Conservation (phyloP, 192 early-diverging fungal genomes). For the Obelidium mucronatum region DNA sequence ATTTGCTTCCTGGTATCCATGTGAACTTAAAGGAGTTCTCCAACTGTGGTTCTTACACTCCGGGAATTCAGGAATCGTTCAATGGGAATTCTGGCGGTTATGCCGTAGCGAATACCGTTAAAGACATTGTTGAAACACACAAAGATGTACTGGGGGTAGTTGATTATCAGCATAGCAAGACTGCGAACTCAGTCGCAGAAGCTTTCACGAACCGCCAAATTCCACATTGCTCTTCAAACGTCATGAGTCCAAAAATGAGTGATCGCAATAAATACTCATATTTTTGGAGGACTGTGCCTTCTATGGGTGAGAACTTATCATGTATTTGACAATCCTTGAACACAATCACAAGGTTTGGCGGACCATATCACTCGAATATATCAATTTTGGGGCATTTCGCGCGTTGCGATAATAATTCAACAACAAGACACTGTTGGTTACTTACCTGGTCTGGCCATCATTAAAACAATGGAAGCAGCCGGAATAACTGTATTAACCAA, state of each 20-base stretch:
- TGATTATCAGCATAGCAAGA: neutral
- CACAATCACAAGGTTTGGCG: neutral
- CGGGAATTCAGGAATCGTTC: neutral
- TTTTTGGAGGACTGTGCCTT: neutral
- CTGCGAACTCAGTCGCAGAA: neutral
- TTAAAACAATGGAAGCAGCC: neutral
- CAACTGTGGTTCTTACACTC: conserved; percentile 3
- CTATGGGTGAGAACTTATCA: neutral
- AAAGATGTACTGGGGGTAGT: neutral
- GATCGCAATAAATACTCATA: neutral
- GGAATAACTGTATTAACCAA: neutral
- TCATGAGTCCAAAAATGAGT: neutral
- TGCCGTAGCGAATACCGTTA: neutral
- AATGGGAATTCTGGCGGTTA: neutral
- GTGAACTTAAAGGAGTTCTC: neutral
- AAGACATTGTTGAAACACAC: neutral
- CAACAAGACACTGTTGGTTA: neutral
- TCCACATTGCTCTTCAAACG: neutral
- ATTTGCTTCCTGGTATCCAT: neutral
- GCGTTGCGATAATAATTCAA: conserved; percentile 11
- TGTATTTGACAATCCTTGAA: neutral
- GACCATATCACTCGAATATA: conserved; percentile 4
- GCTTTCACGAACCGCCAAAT: neutral
- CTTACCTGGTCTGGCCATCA: neutral
- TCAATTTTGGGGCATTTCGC: neutral